Conservation (phyloP, 2,329 filamentous ascomycete species). For the Talaromyces sp. region DNA sequence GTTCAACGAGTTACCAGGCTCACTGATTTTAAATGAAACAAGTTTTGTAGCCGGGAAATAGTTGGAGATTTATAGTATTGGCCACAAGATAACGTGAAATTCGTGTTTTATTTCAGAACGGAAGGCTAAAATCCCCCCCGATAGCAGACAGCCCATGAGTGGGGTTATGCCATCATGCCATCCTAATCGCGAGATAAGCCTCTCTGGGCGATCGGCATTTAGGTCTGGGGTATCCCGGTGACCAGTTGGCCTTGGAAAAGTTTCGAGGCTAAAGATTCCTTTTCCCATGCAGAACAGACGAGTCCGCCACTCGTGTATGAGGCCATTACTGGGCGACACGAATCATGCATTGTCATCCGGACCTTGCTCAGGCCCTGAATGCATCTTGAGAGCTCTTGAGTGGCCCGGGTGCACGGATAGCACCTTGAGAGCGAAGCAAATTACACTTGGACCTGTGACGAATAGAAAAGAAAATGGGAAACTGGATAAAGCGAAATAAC, state of each 20-base stretch:
- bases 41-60: neutral
- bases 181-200: constrained; percentile 1
- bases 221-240: neutral
- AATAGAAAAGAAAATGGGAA: too few species aligned
- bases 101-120: neutral
- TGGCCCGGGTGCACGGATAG: too few species aligned
- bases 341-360: neutral
- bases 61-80: neutral
- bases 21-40: neutral
- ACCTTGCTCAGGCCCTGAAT: too few species aligned
- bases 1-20: neutral
- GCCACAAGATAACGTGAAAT: neutral
- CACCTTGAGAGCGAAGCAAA: too few species aligned
- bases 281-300: too few species aligned
- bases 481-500: too few species aligned
- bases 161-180: constrained; percentile 1
- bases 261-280: too few species aligned
- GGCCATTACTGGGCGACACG: too few species aligned
- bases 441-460: too few species aligned
- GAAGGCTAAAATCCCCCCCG: neutral
- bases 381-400: too few species aligned
- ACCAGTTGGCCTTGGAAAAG: neutral
- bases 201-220: neutral
- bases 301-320: too few species aligned
- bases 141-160: neutral